Percentiles rank a stretch among this genome's conserved stretches.
These are phyloP conservation scores for Angomonas deanei DNA, from an alignment of 208 protist genomes.

Conservation along the genomic window DNA sequence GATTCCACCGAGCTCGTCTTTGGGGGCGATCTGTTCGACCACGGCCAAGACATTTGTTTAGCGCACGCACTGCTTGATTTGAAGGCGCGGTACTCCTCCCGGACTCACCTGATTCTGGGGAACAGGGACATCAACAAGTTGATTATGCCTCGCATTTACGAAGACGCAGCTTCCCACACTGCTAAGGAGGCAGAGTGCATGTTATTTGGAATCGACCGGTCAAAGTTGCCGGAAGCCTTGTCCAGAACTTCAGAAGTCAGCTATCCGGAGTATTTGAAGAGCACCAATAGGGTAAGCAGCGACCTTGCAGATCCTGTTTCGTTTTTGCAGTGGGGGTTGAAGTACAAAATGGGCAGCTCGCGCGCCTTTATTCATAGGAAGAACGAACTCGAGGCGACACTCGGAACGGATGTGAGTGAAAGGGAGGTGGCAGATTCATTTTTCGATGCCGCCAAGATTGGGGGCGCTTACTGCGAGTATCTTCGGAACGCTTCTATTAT, in stretches of 20 bases:
- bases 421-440: conserved; percentile 64
- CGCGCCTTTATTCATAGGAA: conserved; percentile 61
- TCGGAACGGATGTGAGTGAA: conserved; percentile 21
- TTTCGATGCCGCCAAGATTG: conserved; percentile 40
- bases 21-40: conserved; percentile 88
- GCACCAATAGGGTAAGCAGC: background rate
- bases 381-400: conserved; percentile 32
- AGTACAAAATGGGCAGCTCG: conserved; percentile 55
- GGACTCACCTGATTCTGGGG: conserved; percentile 84
- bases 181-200: conserved; percentile 16
- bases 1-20: conserved; percentile 73
- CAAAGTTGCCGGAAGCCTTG: background rate
- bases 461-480: conserved; percentile 77
- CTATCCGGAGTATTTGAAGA: background rate
- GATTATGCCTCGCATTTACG: conserved; percentile 42
- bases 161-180: conserved; percentile 10
- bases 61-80: conserved; percentile 59
- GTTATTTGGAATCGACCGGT: conserved; percentile 15
- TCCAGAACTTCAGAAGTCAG: background rate
- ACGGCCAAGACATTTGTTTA: conserved; percentile 69
- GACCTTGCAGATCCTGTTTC: conserved; percentile 20
- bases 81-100: conserved; percentile 56
- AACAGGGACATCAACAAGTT: conserved; percentile 92
- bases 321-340: conserved; percentile 64
- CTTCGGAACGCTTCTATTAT: conserved; percentile 45